Evolutionary conservation across 306 rosid species (phyloP).

Genomic region (Erythrophleum fordii): DNA sequence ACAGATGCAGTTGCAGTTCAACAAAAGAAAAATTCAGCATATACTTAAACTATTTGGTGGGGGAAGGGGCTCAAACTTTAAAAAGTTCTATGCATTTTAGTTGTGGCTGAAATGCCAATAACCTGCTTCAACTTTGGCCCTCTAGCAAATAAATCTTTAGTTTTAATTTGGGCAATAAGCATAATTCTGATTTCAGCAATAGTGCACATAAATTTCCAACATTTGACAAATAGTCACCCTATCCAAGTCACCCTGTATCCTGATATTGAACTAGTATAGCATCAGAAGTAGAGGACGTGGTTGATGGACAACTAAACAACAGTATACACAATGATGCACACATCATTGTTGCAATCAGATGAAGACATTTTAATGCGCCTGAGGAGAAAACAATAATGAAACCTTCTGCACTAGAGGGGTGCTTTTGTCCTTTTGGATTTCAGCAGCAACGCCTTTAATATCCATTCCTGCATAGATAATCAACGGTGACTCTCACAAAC

Average conservation of each 20-base stretch:
- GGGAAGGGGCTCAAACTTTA: neutral
- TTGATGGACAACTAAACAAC: conserved; percentile 34
- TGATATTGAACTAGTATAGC: conserved; percentile 20
- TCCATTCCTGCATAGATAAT: conserved; percentile 97
- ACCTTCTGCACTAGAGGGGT: conserved; percentile 98
- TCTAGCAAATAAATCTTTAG: neutral
- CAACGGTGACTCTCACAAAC: conserved; percentile 71
- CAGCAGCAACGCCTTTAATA: conserved; percentile 99
- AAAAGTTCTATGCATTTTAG: neutral
- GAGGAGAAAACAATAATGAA: conserved; percentile 52
- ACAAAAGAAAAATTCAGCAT: neutral
- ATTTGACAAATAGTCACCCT: neutral
- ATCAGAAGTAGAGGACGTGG: conserved; percentile 23
- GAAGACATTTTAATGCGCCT: conserved; percentile 32
- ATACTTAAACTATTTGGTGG: neutral
- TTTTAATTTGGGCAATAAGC: neutral
- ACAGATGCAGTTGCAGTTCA: conserved; percentile 15
- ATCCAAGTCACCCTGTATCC: neutral
- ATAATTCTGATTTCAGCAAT: neutral
- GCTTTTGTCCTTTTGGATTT: conserved; percentile 89
- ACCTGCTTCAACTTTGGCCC: neutral
- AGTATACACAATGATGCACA: conserved; percentile 39
- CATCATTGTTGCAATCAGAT: conserved; percentile 38
- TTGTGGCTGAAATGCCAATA: neutral
- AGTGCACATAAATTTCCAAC: neutral